phyloP scores from a whole-genome alignment of 176 grass and related monocot species.

The Olyra latifolia region DNA sequence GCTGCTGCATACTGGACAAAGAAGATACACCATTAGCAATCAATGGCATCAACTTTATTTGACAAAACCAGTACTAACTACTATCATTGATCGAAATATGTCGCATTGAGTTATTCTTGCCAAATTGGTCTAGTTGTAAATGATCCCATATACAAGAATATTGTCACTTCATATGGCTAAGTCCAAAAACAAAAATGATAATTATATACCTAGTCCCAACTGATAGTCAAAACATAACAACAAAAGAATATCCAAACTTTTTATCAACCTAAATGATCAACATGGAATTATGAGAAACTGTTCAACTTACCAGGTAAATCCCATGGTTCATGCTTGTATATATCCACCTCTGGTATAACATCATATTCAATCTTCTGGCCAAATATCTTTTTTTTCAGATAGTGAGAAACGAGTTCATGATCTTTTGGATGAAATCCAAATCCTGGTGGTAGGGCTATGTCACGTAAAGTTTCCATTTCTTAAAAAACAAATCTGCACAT shows the following conservation, averaged over 20 bases:
- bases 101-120: background rate
- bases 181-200: background rate
- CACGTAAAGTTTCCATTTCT: constrained; percentile 62
- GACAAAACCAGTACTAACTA: constrained; percentile 4
- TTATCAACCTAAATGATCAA: background rate
- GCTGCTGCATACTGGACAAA: background rate
- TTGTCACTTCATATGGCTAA: background rate
- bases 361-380: constrained; percentile 67
- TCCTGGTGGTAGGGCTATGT: constrained; percentile 58
- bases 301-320: constrained; percentile 75
- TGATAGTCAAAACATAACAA: background rate
- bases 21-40: constrained; percentile 15
- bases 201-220: background rate
- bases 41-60: constrained; percentile 10
- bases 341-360: constrained; percentile 78
- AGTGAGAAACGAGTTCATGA: constrained; percentile 69
- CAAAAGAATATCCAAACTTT: background rate
- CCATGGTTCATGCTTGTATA: constrained; percentile 99
- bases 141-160: background rate
- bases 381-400: constrained; percentile 77
- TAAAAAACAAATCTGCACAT: constrained; percentile 25
- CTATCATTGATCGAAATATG: background rate
- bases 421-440: constrained; percentile 95
- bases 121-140: constrained; percentile 6
- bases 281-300: background rate